Base-by-base conservation (phyloP, 1,139 yeast genomes). In the Yamadazyma friedrichii region DNA sequence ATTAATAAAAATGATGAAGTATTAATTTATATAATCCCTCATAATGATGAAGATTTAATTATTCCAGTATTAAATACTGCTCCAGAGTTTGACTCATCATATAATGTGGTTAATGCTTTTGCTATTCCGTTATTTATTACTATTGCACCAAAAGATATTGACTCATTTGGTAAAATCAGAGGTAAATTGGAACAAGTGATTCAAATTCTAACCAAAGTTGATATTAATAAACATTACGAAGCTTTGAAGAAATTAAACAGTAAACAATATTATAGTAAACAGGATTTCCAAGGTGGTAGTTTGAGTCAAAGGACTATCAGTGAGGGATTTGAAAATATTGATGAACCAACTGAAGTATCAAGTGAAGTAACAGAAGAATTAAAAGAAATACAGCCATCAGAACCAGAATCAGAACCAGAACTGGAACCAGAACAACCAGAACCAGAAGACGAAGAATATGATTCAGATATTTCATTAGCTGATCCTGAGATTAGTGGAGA, bases 51-150 rank as follows among this genome's bases (percentile, higher is more conserved):
- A 2, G 83, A 80, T 48, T 49, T 81, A 12, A 70, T 87, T 27
- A 70, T 88, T 3, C 96, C 96, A 0, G 87, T 88, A 0, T 66
- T 82, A 43, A 83, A 76, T 55, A 71, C 83, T 1, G 69, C 69
- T 1, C 63, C 69, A 12, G 78, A 75, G 42, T 68, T 51, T 41
- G 76, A 54, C 54, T 61, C 47, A 42, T 65, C 74, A 2, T 70
- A 71, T 48, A 62, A 64, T 20, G 49, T 67, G 22, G 57, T 55
- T 3, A 65, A 64, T 42, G 51, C 63, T 2, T 85, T 87, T 63
- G 94, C 89, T 1, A 61, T 84, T 2, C 97, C 98, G 2, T 78
- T 88, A 51, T 84, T 88, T 54, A 68, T 88, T 31, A 74, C 81
- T 0, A 56, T 87, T 20, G 62, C 74, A 4, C 67, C 66, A 10